Base-by-base conservation (phyloP, 208 protist species). In the Acanthamoeba castellanii region DNA sequence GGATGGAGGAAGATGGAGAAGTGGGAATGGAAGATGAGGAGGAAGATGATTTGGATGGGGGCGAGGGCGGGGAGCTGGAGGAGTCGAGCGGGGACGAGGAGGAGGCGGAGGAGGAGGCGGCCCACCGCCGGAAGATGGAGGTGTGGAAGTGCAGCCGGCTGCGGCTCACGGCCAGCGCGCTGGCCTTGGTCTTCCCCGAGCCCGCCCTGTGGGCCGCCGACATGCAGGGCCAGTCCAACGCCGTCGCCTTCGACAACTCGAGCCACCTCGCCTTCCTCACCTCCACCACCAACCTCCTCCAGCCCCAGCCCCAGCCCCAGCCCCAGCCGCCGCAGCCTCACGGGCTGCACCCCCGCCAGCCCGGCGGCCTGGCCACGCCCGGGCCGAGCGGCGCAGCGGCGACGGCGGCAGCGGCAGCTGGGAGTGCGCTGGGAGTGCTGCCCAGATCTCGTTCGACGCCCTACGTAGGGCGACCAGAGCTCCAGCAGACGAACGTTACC, bases 261-360 rank as follows among this genome's bases (percentile, higher is more conserved):
- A 88, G 81, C 81, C 81, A 88, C 34, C 81, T 88, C n/a, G 81
- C 81, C 4, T 88, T 88, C 81, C 81, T 88, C 81, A 88, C 81
- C 20, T 88, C 81, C 9, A 88, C 81, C 50, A 88, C 81, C 81
- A 88, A 92, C 55, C 87, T 92, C 11, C 64, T 92, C 82, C 32
- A 22, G 30, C n/a, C 9, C 42, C 78, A 11, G 59, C 57, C 85
- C 82, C 32, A 22, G 30, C n/a, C 9, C 42, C 78, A 11, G 59
- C 57, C 85, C 3, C 42, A 2, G 11, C 30, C 30, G 13, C n/a
- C 85, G 30, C 47, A 91, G 61, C 34, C 61, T 25, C 32, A 45
- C 78, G 57, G 45, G 30, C 50, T 81, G 14, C 18, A 85, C 45
- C 13, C n/a, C 37, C n/a, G 47, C 45, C 14, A 85, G 22, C 34